Conservation (phyloP, 768 basidiomycete genomes). For the Butyriboletus loyo region DNA sequence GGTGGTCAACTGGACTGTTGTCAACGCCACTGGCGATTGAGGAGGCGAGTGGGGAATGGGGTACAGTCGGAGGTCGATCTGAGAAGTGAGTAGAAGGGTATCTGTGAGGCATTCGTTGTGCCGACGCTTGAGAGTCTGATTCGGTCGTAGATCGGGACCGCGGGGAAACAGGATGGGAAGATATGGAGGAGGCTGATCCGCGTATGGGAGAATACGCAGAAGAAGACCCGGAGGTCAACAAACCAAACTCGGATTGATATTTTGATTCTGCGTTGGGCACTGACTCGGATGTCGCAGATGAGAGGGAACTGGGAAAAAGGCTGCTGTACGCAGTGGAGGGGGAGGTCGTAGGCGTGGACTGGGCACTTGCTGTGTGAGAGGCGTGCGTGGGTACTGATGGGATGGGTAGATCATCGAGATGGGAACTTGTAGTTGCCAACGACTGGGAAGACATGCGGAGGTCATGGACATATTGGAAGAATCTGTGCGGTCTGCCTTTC, state of each 20-base stretch:
- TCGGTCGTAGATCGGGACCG: constrained; percentile 18
- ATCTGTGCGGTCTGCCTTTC: constrained; percentile 10
- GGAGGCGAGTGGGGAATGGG: constrained; percentile 3
- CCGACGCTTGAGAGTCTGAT: constrained; percentile 14
- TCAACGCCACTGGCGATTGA: background rate
- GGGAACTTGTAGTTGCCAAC: constrained; percentile 6
- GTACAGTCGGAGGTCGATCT: constrained; percentile 17
- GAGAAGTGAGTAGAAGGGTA: background rate
- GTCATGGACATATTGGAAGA: constrained; percentile 8
- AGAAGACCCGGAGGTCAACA: constrained; percentile 4
- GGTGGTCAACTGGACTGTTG: constrained; percentile 4
- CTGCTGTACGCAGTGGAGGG: constrained; percentile 23
- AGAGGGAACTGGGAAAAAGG: constrained; percentile 17
- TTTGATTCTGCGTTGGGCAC: constrained; percentile 8
- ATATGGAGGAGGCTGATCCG: constrained; percentile 12
- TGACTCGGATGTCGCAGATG: constrained; percentile 28
- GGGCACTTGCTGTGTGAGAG: constrained; percentile 11
- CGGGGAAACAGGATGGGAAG: constrained; percentile 15
- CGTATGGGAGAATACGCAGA: constrained; percentile 10
- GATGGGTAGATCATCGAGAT: constrained; percentile 11
- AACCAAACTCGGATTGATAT: constrained; percentile 17
- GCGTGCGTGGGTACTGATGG: constrained; percentile 1
- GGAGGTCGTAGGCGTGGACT: constrained; percentile 27
- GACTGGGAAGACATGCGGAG: constrained; percentile 20
- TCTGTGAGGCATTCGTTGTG: background rate